phyloP scores from a whole-genome alignment of 129 eudicot genomes.

The Heracleum sosnowskyi region DNA sequence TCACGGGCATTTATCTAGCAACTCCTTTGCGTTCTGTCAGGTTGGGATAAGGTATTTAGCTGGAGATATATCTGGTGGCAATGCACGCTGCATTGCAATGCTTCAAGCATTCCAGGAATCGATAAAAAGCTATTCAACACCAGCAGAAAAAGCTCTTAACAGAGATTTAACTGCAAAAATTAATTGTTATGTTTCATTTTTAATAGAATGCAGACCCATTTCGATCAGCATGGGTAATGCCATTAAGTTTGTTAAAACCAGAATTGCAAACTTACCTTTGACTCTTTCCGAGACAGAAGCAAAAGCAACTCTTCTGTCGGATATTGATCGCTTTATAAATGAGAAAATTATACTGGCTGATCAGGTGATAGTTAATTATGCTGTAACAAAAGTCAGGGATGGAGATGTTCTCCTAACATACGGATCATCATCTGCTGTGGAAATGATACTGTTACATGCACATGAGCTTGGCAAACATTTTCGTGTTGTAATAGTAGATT shows the following conservation, averaged over 20 bases:
- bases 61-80: constrained; percentile 94
- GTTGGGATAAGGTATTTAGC: constrained; percentile 81
- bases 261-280: constrained; percentile 61
- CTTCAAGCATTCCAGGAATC: constrained; percentile 94
- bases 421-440: constrained; percentile 89
- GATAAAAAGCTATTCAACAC: constrained; percentile 70
- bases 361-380: constrained; percentile 74
- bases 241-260: constrained; percentile 68
- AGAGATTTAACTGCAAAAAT: constrained; percentile 86
- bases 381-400: constrained; percentile 88
- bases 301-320: constrained; percentile 60
- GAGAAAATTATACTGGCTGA: constrained; percentile 92
- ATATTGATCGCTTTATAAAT: constrained; percentile 60
- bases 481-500: constrained; percentile 82
- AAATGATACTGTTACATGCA: constrained; percentile 74
- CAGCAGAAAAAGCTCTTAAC: constrained; percentile 60
- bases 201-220: constrained; percentile 91
- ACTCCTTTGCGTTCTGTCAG: constrained; percentile 30
- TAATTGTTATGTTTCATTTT: constrained; percentile 68
- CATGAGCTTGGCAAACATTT: constrained; percentile 79
- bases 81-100: constrained; percentile 99
- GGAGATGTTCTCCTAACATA: constrained; percentile 92
- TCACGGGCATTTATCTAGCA: neutral
- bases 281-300: constrained; percentile 83
- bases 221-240: constrained; percentile 98